Percentiles rank a stretch among this genome's conserved stretches.
Conservation (phyloP, 2,329 filamentous ascomycete genomes). For the Eutypella sp. region DNA sequence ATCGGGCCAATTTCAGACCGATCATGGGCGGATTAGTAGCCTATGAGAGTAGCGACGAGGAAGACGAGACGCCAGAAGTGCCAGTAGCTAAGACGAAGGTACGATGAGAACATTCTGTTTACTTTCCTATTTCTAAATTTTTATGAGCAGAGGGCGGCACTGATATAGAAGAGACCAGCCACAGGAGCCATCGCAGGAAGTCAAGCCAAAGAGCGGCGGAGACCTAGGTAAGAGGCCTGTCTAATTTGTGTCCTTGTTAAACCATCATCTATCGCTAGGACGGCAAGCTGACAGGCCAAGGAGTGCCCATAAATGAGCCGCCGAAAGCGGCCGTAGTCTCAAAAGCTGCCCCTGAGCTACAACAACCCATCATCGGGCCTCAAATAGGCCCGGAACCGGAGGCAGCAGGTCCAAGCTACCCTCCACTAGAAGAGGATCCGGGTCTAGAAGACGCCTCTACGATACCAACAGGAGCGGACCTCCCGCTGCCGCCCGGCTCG, state of each 20-base stretch:
- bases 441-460: slow-evolving; percentile 21
- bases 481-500: slow-evolving; percentile 41
- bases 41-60: slow-evolving; percentile 30
- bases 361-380: slow-evolving; percentile 23
- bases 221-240: slow-evolving; percentile 17
- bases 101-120: slow-evolving; percentile 16
- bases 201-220: slow-evolving; percentile 8
- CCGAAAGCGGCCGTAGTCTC: not conserved
- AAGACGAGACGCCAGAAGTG: slow-evolving; percentile 19
- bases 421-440: slow-evolving; percentile 26
- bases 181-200: slow-evolving; percentile 19
- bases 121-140: slow-evolving; percentile 5
- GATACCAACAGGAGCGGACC: slow-evolving; percentile 13
- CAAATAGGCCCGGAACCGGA: slow-evolving; percentile 18
- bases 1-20: not conserved
- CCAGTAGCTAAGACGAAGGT: slow-evolving; percentile 22
- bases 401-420: slow-evolving; percentile 19
- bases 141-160: slow-evolving; percentile 24
- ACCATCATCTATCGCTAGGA: too few species aligned
- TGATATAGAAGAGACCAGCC: slow-evolving; percentile 28
- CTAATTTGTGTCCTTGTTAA: not conserved
- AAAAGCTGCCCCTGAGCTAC: slow-evolving; percentile 7
- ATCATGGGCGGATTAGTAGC: slow-evolving; percentile 25
- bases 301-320: slow-evolving; percentile 3
- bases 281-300: slow-evolving; percentile 6